Evolutionary conservation across 495 filamentous ascomycete species (phyloP).

Genomic region (Sordaria brevicollis): DNA sequence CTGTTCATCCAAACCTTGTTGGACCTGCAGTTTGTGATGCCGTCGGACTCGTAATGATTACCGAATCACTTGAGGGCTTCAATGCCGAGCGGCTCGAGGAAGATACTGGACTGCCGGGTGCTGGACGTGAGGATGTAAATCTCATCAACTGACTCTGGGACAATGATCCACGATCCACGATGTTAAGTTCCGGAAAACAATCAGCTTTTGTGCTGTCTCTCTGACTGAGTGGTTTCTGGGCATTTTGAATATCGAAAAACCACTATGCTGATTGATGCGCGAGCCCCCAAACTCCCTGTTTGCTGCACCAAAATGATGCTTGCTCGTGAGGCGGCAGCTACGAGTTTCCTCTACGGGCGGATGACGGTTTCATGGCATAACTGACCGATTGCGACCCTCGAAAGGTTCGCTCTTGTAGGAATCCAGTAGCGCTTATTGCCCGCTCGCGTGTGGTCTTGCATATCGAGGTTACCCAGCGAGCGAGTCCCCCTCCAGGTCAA

Average conservation of each 20-base stretch:
- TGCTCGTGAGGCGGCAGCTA: not conserved
- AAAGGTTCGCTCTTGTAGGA: not conserved
- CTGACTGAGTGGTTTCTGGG: not conserved
- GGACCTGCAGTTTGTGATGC: not conserved
- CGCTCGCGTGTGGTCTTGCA: not conserved
- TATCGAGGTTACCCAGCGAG: not conserved
- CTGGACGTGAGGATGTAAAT: not conserved
- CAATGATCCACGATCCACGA: not conserved
- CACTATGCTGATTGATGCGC: too few relatives aligned
- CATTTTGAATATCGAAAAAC: too few relatives aligned
- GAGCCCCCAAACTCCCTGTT: not conserved
- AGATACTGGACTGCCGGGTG: not conserved
- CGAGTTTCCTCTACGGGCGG: not conserved
- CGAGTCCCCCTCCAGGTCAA: not conserved
- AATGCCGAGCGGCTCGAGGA: not conserved
- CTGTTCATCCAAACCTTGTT: not conserved
- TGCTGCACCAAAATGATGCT: not conserved
- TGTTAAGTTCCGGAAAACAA: not conserved
- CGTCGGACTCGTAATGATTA: not conserved
- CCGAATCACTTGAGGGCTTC: not conserved
- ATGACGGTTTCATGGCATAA: conserved; percentile 6
- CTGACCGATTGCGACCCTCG: conserved; percentile 4
- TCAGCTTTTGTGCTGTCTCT: not conserved
- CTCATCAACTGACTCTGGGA: not conserved
- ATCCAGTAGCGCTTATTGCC: not conserved